These are phyloP conservation scores for Diaporthe citriasiana DNA, from an alignment of 2,329 filamentous ascomycete species.

Conservation along the genomic window DNA sequence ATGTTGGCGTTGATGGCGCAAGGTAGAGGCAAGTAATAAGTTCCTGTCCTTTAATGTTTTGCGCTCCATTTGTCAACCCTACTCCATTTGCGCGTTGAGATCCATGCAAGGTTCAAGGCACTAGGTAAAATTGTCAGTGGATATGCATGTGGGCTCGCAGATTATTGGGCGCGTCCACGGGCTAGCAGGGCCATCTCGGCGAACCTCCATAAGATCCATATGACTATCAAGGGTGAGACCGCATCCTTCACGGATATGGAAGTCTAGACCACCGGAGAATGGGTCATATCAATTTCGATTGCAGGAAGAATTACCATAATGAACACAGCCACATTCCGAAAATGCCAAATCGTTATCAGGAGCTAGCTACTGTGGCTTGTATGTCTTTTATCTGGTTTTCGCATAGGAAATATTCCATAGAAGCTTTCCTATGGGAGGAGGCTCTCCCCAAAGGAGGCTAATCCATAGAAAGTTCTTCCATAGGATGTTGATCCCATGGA, in stretches of 20 bases:
- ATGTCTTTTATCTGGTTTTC: no score
- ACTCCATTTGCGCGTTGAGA: background rate
- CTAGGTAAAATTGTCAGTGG: conserved; percentile 12
- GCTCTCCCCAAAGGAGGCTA: no score
- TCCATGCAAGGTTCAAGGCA: background rate
- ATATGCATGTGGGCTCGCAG: conserved; percentile 15
- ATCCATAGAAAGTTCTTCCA: no score
- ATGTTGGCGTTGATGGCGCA: background rate
- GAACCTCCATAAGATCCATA: background rate
- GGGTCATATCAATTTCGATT: background rate
- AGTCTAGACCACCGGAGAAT: background rate
- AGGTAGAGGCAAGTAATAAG: no score
- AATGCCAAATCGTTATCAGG: no score
- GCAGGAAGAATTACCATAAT: background rate
- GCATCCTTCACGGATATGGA: background rate
- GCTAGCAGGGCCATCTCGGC: conserved; percentile 15
- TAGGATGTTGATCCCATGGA: no score
- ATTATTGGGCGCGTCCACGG: background rate
- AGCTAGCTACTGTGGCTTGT: no score
- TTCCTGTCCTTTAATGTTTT: background rate
- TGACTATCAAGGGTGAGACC: background rate
- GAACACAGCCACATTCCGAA: no score
- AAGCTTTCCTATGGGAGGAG: no score
- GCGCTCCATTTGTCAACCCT: background rate
- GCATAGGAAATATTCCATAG: no score